A percentile compares a stretch with the other conserved stretches of the same genome.
Conservation (phyloP, 2,329 filamentous ascomycete genomes). For the Beauveria australis region DNA sequence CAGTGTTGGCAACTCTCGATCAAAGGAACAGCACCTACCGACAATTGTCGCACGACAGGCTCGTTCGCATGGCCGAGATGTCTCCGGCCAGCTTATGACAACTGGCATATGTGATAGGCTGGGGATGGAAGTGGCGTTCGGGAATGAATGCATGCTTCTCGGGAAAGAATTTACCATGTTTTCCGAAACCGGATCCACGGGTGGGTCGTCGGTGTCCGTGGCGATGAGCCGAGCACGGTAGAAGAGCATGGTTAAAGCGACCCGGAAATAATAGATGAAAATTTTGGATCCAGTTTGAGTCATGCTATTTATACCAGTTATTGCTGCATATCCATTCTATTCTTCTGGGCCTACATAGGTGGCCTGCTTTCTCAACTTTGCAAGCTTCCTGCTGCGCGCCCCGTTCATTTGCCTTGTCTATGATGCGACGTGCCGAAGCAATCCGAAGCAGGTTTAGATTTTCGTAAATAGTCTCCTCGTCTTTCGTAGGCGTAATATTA, state of each 20-base stretch:
- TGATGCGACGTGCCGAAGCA: background rate
- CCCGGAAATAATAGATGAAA: background rate
- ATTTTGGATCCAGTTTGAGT: background rate
- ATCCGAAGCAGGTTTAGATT: background rate
- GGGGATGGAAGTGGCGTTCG: conserved; percentile 1
- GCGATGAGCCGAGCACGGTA: background rate
- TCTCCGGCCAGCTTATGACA: background rate
- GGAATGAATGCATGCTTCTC: background rate
- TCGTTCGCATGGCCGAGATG: conserved; percentile 22
- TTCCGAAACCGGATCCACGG: conserved; percentile 1
- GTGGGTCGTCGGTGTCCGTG: background rate
- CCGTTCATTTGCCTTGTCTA: background rate
- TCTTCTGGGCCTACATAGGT: no score
- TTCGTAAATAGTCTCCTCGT: background rate
- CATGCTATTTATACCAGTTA: background rate
- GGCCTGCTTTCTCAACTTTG: no score
- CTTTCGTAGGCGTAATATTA: background rate
- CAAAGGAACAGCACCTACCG: conserved; percentile 17
- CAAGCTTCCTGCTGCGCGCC: no score
- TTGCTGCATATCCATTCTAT: background rate
- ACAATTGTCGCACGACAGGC: conserved; percentile 27
- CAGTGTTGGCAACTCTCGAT: background rate
- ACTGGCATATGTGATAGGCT: background rate
- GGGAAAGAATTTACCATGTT: conserved; percentile 8
- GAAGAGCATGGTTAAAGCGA: background rate